phyloP scores from a whole-genome alignment of 2,329 filamentous ascomycete genomes.

The Botrytis tulipae region DNA sequence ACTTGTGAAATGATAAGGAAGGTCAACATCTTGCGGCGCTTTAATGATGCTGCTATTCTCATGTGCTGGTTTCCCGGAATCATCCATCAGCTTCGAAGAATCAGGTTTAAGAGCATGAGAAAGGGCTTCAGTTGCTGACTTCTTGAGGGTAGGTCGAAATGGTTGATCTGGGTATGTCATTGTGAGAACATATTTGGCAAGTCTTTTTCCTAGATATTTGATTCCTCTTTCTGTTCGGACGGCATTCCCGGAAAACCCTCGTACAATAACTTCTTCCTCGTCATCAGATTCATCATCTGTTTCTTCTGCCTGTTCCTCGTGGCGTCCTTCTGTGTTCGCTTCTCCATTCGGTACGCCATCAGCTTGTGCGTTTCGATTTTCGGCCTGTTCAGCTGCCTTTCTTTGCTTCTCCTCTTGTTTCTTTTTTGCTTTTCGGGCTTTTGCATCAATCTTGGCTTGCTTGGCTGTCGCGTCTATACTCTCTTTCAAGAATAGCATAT shows the following conservation, averaged over 20 bases:
- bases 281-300: conserved; percentile 48
- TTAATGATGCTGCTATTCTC: conserved; percentile 60
- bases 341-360: conserved; percentile 16
- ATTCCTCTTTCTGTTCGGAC: conserved; percentile 92
- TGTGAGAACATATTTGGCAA: conserved; percentile 85
- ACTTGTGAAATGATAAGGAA: conserved; percentile 81
- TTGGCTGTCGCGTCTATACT: conserved; percentile 84
- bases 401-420: conserved; percentile 36
- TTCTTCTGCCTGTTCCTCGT: conserved; percentile 15
- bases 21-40: conserved; percentile 42
- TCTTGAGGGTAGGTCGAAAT: conserved; percentile 64
- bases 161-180: conserved; percentile 95
- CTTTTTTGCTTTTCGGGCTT: conserved; percentile 55
- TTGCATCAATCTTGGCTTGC: conserved; percentile 69
- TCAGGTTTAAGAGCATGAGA: conserved; percentile 42
- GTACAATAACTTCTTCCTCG: conserved; percentile 82
- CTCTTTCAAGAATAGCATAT: conserved; percentile 97
- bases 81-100: conserved; percentile 41
- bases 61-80: conserved; percentile 52
- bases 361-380: conserved; percentile 21
- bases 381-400: conserved; percentile 24
- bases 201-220: conserved; percentile 91
- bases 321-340: conserved; percentile 22
- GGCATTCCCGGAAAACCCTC: conserved; percentile 86
- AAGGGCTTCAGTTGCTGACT: conserved; percentile 44